Evolutionary conservation across 345 rosid genomes (phyloP).

Genomic region (Lepidium sativum): DNA sequence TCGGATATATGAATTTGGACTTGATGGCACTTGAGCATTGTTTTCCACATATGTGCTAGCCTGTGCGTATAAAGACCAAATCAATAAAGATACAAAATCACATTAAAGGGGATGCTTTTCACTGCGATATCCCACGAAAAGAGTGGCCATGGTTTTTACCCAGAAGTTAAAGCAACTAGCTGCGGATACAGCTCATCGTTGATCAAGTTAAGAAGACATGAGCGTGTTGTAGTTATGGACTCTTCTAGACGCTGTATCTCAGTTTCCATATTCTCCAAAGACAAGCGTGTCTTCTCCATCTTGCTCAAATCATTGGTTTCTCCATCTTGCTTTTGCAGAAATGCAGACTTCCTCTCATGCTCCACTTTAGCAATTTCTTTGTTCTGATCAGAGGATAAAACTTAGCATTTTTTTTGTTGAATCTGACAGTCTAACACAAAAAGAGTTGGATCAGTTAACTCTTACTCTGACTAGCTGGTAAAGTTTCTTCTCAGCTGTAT

Average conservation of each 20-base stretch:
- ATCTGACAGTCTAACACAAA: background rate
- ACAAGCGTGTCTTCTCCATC: conserved; percentile 51
- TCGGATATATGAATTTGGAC: conserved; percentile 61
- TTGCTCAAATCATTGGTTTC: conserved; percentile 43
- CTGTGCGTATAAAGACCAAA: conserved; percentile 25
- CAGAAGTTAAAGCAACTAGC: conserved; percentile 59
- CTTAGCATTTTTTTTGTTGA: background rate
- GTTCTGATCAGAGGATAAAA: conserved; percentile 38
- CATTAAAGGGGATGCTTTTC: background rate
- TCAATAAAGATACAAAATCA: background rate
- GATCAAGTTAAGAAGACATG: conserved; percentile 43
- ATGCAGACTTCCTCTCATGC: conserved; percentile 49
- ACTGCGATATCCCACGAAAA: background rate
- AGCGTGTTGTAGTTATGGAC: conserved; percentile 53
- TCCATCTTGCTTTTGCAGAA: conserved; percentile 62
- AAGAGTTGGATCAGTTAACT: conserved; percentile 14
- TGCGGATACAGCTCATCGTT: conserved; percentile 85
- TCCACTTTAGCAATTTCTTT: conserved; percentile 69
- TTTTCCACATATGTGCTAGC: conserved; percentile 63
- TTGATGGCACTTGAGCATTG: conserved; percentile 74
- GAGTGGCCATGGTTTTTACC: conserved; percentile 40
- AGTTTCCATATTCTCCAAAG: conserved; percentile 50
- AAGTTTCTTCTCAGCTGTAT: conserved; percentile 69
- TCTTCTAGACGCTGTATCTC: conserved; percentile 43
- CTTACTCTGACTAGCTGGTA: conserved; percentile 72